These are phyloP conservation scores for Tolypocladium nubicola DNA, from an alignment of 2,329 filamentous ascomycete species.

Conservation along the genomic window DNA sequence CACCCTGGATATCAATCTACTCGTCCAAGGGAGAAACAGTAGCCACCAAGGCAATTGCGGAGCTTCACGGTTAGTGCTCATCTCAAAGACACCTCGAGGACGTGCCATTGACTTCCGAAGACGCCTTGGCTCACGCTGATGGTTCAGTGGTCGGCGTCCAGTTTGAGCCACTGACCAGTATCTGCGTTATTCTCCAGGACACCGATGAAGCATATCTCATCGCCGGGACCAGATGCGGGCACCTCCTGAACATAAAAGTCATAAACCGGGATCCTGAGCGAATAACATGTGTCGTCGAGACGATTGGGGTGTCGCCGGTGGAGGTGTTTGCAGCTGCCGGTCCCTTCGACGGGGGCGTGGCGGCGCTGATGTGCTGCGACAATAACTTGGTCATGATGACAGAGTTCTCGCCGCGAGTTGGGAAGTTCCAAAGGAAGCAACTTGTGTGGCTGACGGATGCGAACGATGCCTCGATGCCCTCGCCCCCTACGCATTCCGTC, in stretches of 20 bases:
- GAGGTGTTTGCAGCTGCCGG: constrained; percentile 19
- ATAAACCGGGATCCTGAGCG: constrained; percentile 9
- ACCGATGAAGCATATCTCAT: constrained; percentile 21
- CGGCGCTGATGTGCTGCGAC: constrained; percentile 38
- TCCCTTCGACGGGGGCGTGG: constrained; percentile 11
- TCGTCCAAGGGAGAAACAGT: constrained; percentile 13
- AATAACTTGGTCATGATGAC: constrained; percentile 32
- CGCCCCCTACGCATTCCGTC: constrained; percentile 38
- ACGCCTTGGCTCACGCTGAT: background rate
- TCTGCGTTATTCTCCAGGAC: constrained; percentile 22
- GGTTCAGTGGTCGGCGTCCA: background rate
- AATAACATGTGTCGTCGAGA: constrained; percentile 18
- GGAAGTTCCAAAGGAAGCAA: constrained; percentile 27
- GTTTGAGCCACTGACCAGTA: constrained; percentile 35
- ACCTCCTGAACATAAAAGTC: constrained; percentile 31
- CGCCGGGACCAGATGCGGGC: constrained; percentile 41
- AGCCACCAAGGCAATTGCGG: constrained; percentile 5
- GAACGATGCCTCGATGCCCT: constrained; percentile 30
- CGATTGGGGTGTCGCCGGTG: constrained; percentile 24
- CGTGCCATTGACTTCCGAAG: constrained; percentile 1
- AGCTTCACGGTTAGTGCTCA: constrained; percentile 4
- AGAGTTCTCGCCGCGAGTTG: constrained; percentile 17
- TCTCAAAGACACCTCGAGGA: background rate
- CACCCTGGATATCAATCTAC: constrained; percentile 23
- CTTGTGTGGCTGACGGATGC: constrained; percentile 42